These are phyloP conservation scores for Cadophora malorum DNA, from an alignment of 2,329 filamentous ascomycete genomes.

Conservation along the genomic window DNA sequence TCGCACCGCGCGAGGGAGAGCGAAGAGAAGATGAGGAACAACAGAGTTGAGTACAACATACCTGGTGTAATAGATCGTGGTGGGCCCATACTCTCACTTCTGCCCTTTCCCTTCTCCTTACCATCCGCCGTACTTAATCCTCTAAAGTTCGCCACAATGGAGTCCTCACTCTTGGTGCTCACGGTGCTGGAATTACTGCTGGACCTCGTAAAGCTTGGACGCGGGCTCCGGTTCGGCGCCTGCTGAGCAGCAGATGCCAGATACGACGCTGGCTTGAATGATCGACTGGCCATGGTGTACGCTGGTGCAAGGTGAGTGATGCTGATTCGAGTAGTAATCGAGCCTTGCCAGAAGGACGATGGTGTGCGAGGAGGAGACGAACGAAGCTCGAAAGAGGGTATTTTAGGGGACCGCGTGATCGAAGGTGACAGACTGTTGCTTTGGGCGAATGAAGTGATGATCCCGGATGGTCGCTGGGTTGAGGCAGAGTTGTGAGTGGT, in stretches of 20 bases:
- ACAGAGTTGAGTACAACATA: constrained; percentile 25
- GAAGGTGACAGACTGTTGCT: background rate
- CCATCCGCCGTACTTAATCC: constrained; percentile 27
- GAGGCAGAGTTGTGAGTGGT: constrained; percentile 5
- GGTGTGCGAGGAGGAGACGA: constrained; percentile 8
- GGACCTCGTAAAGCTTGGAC: constrained; percentile 53
- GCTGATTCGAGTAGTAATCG: background rate
- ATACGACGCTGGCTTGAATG: constrained; percentile 56
- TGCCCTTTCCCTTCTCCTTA: constrained; percentile 19
- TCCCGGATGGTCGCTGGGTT: background rate
- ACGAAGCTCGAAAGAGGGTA: background rate
- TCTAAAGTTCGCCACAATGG: constrained; percentile 30
- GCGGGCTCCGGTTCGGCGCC: constrained; percentile 49
- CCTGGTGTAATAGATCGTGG: constrained; percentile 28
- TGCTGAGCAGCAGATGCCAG: constrained; percentile 35
- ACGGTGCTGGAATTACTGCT: constrained; percentile 49
- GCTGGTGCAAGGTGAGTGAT: background rate
- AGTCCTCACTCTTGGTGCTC: constrained; percentile 36
- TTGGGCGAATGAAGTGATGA: background rate
- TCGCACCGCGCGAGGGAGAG: background rate
- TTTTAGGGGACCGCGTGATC: constrained; percentile 8
- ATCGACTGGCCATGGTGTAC: constrained; percentile 54
- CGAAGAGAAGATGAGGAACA: background rate
- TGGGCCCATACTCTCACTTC: constrained; percentile 6
- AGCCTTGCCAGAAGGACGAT: constrained; percentile 19